Base-by-base conservation (phyloP, 306 rosid genomes). In the Cicer cuneatum region DNA sequence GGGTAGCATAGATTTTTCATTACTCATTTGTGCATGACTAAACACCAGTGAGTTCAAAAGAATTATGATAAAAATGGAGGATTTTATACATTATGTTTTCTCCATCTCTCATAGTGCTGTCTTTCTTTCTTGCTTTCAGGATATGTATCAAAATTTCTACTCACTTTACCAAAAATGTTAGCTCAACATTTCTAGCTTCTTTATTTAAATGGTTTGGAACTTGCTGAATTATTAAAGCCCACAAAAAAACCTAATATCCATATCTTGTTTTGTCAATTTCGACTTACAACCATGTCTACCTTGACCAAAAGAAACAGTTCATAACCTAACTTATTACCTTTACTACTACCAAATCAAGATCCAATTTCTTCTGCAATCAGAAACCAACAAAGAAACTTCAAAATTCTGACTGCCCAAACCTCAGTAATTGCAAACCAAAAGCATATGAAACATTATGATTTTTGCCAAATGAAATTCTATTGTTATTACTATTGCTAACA, bases 121-220 rank as follows among this genome's bases (percentile, higher is more conserved):
- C 33, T 29, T 29, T 29, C 8, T 11, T 51, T 41, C 45, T 52
- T 15, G 46, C 37, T 71, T 71, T 71, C 41, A 41, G 47, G 21
- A 76, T 54, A 41, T 65, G 3, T 2, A 65, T 5, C 46, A 65
- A 52, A 10, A 7, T 33, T 42, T 76, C 62, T 19, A 14, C 64
- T 54, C n/a, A 39, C 47, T 37, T 45, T 53, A 16, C 47, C 10
- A 35, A 63, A 71, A 45, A 13, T 78, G 61, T 46, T 12, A 38
- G 57, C 73, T 62, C 33, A 71, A 40, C 29, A 56, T 71, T 49
- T 35, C 48, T 46, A 63, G 42, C 83, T 40, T 56, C 59, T 1
- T 8, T 52, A 45, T 79, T 48, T 54, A 49, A 56, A 52, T 51
- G 42, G 77, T 33, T 49, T 15, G 66, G 11, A 49, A 49, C 49